Evolutionary conservation across 495 filamentous ascomycete genomes (phyloP).

Genomic region (Aspergillus hancockii): DNA sequence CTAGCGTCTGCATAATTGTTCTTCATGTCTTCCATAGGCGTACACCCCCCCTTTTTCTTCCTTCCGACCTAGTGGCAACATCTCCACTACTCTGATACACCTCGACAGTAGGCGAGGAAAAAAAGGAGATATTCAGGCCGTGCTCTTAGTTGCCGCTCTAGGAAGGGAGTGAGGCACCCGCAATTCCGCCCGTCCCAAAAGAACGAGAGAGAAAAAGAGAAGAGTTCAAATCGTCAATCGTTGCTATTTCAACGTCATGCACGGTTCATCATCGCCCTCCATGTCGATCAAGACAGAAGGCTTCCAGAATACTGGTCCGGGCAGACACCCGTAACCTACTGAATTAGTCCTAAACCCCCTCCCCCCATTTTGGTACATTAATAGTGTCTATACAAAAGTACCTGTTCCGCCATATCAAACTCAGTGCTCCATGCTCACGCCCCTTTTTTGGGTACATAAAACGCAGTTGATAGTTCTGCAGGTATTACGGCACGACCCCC

Average conservation of each 20-base stretch:
- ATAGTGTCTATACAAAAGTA: neutral
- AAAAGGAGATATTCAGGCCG: slow-evolving; percentile 8
- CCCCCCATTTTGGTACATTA: neutral
- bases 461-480: too few species aligned
- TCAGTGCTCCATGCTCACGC: too few species aligned
- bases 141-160: slow-evolving; percentile 3
- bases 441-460: too few species aligned
- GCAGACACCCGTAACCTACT: neutral
- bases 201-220: neutral
- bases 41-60: slow-evolving; percentile 12
- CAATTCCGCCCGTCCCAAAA: neutral
- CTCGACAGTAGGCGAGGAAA: neutral
- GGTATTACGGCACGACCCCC: too few species aligned
- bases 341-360: slow-evolving; percentile 6
- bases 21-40: slow-evolving; percentile 16
- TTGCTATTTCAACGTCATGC: slow-evolving; percentile 25
- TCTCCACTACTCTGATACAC: neutral
- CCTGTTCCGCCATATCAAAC: too few species aligned
- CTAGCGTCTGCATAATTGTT: slow-evolving; percentile 13
- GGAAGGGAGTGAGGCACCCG: slow-evolving; percentile 5
- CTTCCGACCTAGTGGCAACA: slow-evolving; percentile 14
- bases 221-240: neutral
- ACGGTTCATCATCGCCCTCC: slow-evolving; percentile 24
- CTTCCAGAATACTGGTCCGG: neutral
- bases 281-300: slow-evolving; percentile 18